A percentile compares a stretch with the other conserved stretches of the same genome.
These are phyloP conservation scores for Sanguinoderma infundibulare DNA, from an alignment of 1,284 basidiomycete species.

Conservation along the genomic window DNA sequence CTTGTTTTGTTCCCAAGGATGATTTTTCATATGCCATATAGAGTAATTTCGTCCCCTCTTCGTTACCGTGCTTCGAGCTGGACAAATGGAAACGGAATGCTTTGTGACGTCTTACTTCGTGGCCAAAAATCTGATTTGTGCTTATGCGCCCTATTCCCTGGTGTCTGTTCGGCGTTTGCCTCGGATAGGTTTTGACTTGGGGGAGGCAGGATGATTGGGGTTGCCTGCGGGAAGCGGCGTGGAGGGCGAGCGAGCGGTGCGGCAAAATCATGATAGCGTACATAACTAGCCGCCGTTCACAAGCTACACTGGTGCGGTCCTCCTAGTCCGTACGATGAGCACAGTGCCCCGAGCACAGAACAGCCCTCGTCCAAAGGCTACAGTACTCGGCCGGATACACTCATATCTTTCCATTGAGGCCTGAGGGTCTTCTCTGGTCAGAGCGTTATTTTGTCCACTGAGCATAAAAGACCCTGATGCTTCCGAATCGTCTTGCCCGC, in stretches of 20 bases:
- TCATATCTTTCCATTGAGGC: no score
- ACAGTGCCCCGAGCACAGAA: no score
- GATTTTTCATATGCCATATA: conserved; percentile 13
- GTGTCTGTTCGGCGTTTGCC: conserved; percentile 5
- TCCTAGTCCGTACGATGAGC: no score
- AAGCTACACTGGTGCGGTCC: no score
- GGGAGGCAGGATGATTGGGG: neutral
- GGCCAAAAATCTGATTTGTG: neutral
- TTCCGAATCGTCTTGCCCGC: no score
- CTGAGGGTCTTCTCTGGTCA: no score
- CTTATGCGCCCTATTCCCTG: neutral
- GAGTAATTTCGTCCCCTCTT: conserved; percentile 11
- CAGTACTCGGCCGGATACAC: no score
- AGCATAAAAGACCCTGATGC: no score
- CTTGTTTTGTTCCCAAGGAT: neutral
- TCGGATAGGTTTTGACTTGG: neutral
- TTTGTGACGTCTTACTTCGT: neutral
- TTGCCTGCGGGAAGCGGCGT: neutral
- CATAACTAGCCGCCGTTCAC: no score
- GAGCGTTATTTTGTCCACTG: no score
- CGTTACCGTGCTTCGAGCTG: neutral
- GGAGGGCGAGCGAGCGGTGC: neutral
- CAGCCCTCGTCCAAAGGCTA: no score
- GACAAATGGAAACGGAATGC: neutral
- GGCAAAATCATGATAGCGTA: neutral